Evolutionary conservation across 2,329 filamentous ascomycete species (phyloP), one percentile per base, ranked within the genome.

Genomic region (Colletotrichum kahawae): DNA sequence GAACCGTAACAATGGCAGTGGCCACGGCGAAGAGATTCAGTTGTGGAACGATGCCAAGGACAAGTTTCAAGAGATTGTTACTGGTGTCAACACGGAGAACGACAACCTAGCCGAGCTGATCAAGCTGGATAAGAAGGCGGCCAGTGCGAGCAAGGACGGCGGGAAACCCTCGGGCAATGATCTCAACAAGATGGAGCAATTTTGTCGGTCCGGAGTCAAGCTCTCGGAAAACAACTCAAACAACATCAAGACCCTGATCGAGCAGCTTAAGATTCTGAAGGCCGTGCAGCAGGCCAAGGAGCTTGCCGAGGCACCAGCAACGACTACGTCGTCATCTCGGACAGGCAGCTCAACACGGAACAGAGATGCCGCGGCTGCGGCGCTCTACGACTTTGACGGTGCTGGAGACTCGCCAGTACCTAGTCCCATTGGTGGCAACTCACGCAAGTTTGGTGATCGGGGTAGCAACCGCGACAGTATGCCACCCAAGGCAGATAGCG

Each of bases 401-500:
- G 83, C 83, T 33, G 85, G 84, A 21, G 86, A 89, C 75, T 88
- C 85, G 9, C 85, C 87, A 5, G 83, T 87, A 6, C 86, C 87
- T 5, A 87, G 86, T 75, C 85, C 86, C 12, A 82, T 85, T 24
- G 84, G 81, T 38, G 81, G 78, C 21, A 78, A 71, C 21, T 75
- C 77, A 7, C 77, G 79, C 34, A 86, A 85, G 67, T 81, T 83
- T 43, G 84, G 84, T 12, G 82, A 81, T 34, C 69, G 62, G 31
- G 77, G 60, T 54, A 84, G 83, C 54, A 86, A 88, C 67, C 84
- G 88, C 33, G 89, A 90, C 77, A 91, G 90, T 74, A 86, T 89
- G 16, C 89, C 90, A 1, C 86, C 88, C 62, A 90, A 91, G 78
- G 86, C 87, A 10, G 90, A 91, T 76, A 91, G 89, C 79, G 89